A percentile compares a stretch with the other conserved stretches of the same genome.
Evolutionary conservation across 768 basidiomycete species (phyloP).

Genomic region (Naganishia friedmannii): DNA sequence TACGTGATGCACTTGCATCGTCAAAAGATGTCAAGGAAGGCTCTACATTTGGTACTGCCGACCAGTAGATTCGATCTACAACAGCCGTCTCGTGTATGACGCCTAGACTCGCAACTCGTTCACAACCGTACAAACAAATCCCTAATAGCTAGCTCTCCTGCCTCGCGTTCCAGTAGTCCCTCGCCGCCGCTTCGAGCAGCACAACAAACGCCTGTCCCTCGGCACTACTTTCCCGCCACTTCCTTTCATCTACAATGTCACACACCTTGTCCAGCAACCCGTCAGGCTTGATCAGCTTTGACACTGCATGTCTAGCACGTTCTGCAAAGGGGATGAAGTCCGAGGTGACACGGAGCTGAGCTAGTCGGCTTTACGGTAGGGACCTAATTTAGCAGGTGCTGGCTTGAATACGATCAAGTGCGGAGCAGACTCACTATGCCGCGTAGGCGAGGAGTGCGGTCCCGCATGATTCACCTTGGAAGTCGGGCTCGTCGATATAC

Average conservation of each 20-base stretch:
- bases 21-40: slow-evolving; percentile 30
- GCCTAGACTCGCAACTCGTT: neutral
- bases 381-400: neutral
- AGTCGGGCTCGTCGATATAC: slow-evolving; percentile 21
- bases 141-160: neutral
- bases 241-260: slow-evolving; percentile 25
- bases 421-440: slow-evolving; percentile 3
- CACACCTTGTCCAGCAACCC: slow-evolving; percentile 17
- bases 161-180: slow-evolving; percentile 22
- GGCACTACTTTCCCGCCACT: slow-evolving; percentile 19
- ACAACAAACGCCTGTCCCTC: slow-evolving; percentile 26
- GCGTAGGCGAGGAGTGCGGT: slow-evolving; percentile 15
- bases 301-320: neutral
- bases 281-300: neutral
- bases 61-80: neutral
- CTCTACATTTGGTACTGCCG: slow-evolving; percentile 31
- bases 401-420: neutral
- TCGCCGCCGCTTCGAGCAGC: slow-evolving; percentile 20
- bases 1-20: neutral
- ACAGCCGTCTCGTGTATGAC: neutral
- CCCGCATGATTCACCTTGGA: slow-evolving; percentile 17
- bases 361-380: neutral
- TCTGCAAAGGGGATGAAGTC: slow-evolving; percentile 7
- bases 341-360: neutral
- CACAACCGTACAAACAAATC: neutral